Evolutionary conservation across 495 filamentous ascomycete genomes (phyloP), one percentile per base, ranked within the genome.

Genomic region (Tuber microsphaerosporum): DNA sequence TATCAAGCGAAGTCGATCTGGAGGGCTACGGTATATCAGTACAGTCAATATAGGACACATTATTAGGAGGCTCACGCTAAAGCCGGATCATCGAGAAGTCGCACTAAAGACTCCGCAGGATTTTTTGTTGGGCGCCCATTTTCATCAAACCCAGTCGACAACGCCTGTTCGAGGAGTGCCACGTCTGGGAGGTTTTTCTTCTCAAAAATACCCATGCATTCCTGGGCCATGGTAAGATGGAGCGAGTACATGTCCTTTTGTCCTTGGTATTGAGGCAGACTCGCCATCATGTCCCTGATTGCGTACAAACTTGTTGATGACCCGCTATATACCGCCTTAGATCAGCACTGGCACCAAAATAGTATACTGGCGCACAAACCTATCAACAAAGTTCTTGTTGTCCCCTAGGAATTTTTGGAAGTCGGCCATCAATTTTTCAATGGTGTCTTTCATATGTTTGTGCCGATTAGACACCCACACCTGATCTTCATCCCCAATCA

Each of bases 221-320:
- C 94, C 81, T 97, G 92, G n/a, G 95, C 96, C 95, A 99, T 99
- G 77, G 89, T 94, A 22, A 99, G 86, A 83, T 99, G 95, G 44
- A 99, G 86, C 0, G 95, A 94, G 82, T 98, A 99, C 46, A 93
- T 91, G 83, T 97, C 92, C 84, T 98, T 97, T 85, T 94, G 92
- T 82, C 93, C 91, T 75, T 96, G 93, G 82, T 96, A 99, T 80
- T 99, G 93, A 39, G 94, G 93, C 75, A 99, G 86, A 56, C 94
- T 94, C 19, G 92, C 95, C 84, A 99, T 85, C 95, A 99, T 99
- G 83, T 97, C 93, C 83, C 93, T 94, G 83, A 99, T 97, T 70
- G 91, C 93, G 85, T 94, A 94, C 61, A 99, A 86, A 82, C 88
- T 97, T 31, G 88, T 89, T 41, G 88, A 85, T 45, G 90, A 90